These are phyloP conservation scores for Teratosphaeria pseudoeucalypti DNA, from an alignment of 2,329 filamentous ascomycete species.

Conservation along the genomic window DNA sequence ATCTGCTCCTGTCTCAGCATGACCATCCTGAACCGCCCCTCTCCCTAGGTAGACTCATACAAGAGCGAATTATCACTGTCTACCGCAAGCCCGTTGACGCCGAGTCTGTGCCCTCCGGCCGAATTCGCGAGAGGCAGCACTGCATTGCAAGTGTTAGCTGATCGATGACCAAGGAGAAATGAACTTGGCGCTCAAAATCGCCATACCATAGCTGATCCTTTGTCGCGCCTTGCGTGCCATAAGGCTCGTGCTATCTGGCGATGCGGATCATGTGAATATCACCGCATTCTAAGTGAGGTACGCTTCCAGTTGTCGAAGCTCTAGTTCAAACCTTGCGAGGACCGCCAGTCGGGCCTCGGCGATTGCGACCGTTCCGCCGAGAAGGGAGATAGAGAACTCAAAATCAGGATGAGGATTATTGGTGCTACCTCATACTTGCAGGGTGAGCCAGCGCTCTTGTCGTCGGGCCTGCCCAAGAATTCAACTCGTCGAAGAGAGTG, in stretches of 20 bases:
- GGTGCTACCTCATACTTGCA: not conserved
- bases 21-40: not conserved
- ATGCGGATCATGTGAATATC: not conserved
- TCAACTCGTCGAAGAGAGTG: not conserved
- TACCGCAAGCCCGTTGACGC: slow-evolving; percentile 87
- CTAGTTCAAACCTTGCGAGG: not conserved
- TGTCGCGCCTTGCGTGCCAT: slow-evolving; percentile 45
- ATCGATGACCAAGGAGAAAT: slow-evolving; percentile 6
- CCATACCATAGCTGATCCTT: slow-evolving; percentile 44
- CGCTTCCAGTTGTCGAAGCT: no score
- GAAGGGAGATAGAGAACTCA: not conserved
- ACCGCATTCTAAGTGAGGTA: not conserved
- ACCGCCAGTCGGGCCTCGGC: not conserved
- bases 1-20: slow-evolving; percentile 45
- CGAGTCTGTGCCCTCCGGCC: slow-evolving; percentile 69
- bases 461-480: not conserved
- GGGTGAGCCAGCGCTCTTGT: not conserved
- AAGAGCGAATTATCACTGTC: slow-evolving; percentile 75
- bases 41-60: slow-evolving; percentile 42
- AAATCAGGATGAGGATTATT: not conserved
- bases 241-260: not conserved
- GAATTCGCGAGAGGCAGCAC: slow-evolving; percentile 64
- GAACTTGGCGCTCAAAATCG: not conserved
- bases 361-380: not conserved
- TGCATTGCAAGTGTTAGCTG: slow-evolving; percentile 22